These are phyloP conservation scores for Silene vulgaris DNA, from an alignment of 179 eudicot genomes.

Conservation along the genomic window DNA sequence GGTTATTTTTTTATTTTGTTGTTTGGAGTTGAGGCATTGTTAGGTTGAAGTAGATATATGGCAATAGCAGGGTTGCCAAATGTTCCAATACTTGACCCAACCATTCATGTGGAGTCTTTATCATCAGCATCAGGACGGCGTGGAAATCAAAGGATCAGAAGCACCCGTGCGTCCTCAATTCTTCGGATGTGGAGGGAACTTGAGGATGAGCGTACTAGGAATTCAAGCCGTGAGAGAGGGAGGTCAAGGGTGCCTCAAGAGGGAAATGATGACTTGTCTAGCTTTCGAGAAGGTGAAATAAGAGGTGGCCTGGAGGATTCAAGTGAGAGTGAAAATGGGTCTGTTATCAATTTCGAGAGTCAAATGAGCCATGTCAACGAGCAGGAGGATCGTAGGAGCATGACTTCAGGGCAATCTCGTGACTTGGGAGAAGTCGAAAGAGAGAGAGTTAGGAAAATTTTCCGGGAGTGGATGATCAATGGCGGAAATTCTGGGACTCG, in stretches of 20 bases:
- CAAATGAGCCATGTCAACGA: slow-evolving; percentile 31
- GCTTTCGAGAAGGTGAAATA: slow-evolving; percentile 28
- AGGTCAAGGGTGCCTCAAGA: slow-evolving; percentile 30
- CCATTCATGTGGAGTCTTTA: slow-evolving; percentile 47
- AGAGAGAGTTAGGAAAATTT: slow-evolving; percentile 58
- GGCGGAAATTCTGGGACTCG: slow-evolving; percentile 39
- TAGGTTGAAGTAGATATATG: slow-evolving; percentile 48
- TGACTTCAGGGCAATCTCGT: slow-evolving; percentile 52
- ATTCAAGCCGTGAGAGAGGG: slow-evolving; percentile 29
- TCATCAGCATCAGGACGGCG: slow-evolving; percentile 41
- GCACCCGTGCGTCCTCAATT: slow-evolving; percentile 58
- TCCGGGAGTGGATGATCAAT: slow-evolving; percentile 61
- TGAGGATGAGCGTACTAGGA: slow-evolving; percentile 56
- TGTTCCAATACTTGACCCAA: slow-evolving; percentile 44
- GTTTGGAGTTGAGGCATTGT: slow-evolving; percentile 15
- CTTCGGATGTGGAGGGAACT: slow-evolving; percentile 83
- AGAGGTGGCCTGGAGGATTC: slow-evolving; percentile 36
- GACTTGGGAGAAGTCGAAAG: slow-evolving; percentile 63
- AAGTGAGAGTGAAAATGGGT: slow-evolving; percentile 39
- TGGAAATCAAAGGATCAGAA: slow-evolving; percentile 37
- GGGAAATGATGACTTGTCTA: slow-evolving; percentile 28
- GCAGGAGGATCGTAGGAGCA: slow-evolving; percentile 48
- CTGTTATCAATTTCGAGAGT: slow-evolving; percentile 24
- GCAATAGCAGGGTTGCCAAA: slow-evolving; percentile 68
- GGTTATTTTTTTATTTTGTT: neutral